Evolutionary conservation across 352 stramenopile species (phyloP), one percentile per base, ranked within the genome.

Genomic region (Pythium aphanidermatum): DNA sequence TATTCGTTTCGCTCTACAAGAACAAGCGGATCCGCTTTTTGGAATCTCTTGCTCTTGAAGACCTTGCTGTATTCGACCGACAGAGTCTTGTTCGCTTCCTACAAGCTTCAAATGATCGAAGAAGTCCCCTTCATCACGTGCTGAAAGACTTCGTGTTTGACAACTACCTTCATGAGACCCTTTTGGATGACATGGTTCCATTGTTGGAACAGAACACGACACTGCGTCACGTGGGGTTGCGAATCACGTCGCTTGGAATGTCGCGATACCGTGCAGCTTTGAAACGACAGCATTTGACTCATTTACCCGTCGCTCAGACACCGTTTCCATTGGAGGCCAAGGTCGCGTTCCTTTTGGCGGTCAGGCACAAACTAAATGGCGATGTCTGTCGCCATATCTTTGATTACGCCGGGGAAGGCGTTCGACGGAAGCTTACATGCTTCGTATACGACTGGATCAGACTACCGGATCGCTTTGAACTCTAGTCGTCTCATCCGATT

Each of bases 361-460:
- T 34, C 4, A 41, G 34, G 16, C 28, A 14, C 10, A 4, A 40
- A 14, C 29, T 59, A 5, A 58, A 58, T 13, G 14, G 27, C 20
- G 49, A 58, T 29, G 41, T 58, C 11, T 46, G 49, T 28, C 32
- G 39, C 20, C 29, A 40, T 20, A 59, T 59, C 13, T 42, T 59
- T 6, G 51, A 27, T 4, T 59, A 49, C 34, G 51, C 51, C 2
- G 51, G 42, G 2, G 41, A 51, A 20, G 8, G 27, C 3, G 36
- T 43, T 23, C 51, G 43, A 0, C 51, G 51, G 1, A 51, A 53
- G n/a, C 23, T 59, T 4, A 6, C 53, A 12, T 59, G 51, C n/a
- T 25, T 53, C 14, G 38, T 53, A 17, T 48, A 59, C 43, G 51
- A 59, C n/a, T 51, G 51, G 51, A 48, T 59, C 27, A 42, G 42